phyloP scores from a whole-genome alignment of 2,329 filamentous ascomycete species.

The Podosphaera fusca region DNA sequence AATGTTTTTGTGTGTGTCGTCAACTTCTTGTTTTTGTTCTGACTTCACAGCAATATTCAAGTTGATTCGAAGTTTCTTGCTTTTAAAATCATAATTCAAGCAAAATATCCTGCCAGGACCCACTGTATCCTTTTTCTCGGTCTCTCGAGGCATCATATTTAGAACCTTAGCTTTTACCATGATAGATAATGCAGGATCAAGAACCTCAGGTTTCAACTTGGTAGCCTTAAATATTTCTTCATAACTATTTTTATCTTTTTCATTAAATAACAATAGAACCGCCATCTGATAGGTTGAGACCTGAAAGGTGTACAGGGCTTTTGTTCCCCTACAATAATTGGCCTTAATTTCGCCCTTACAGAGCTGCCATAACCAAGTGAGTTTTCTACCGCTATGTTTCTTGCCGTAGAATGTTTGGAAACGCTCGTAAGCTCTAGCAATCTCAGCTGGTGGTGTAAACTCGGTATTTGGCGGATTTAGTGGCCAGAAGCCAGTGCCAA shows the following conservation, averaged over 20 bases:
- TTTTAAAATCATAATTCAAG: conserved; percentile 90
- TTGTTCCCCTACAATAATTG: conserved; percentile 71
- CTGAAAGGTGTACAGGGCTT: conserved; percentile 88
- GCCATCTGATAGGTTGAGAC: conserved; percentile 98
- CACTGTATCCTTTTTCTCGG: conserved; percentile 39
- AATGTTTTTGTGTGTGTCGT: conserved; percentile 97
- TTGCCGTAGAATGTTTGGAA: conserved; percentile 84
- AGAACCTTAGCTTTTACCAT: conserved; percentile 88
- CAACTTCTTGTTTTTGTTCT: conserved; percentile 87
- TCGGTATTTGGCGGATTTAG: conserved; percentile 66
- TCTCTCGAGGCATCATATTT: conserved; percentile 35
- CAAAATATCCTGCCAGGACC: conserved; percentile 57
- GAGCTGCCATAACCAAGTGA: conserved; percentile 95
- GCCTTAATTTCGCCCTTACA: conserved; percentile 94
- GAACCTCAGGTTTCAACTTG: conserved; percentile 52
- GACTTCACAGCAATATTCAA: conserved; percentile 86
- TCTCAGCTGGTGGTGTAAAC: conserved; percentile 69
- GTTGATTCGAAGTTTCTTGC: conserved; percentile 94
- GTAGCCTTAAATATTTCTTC: conserved; percentile 72
- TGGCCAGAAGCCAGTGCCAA: conserved; percentile 96
- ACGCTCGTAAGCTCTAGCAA: conserved; percentile 68
- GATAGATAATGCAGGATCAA: conserved; percentile 70
- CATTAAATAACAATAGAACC: conserved; percentile 83
- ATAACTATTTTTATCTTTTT: conserved; percentile 63
- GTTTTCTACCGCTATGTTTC: conserved; percentile 88